These are phyloP conservation scores for Extremus antarcticus DNA, from an alignment of 495 filamentous ascomycete genomes.

Conservation along the genomic window DNA sequence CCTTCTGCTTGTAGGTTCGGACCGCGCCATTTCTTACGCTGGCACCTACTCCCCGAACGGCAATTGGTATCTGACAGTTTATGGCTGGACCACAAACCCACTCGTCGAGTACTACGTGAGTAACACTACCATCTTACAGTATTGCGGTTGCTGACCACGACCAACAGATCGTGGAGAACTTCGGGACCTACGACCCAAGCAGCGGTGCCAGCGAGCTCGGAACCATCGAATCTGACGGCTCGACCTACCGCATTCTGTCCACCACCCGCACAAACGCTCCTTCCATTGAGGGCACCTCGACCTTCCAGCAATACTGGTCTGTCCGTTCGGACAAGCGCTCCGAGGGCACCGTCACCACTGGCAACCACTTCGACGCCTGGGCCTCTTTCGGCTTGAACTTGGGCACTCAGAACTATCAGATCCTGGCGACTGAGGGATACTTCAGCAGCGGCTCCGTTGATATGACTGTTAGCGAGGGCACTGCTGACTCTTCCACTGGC, in stretches of 20 bases:
- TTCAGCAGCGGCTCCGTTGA: conserved; percentile 34
- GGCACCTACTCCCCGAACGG: conserved; percentile 46
- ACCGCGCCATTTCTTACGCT: conserved; percentile 43
- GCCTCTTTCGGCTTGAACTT: conserved; percentile 28
- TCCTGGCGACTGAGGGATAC: conserved; percentile 43
- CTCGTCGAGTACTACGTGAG: conserved; percentile 51
- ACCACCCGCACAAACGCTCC: conserved; percentile 29
- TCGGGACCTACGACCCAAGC: conserved; percentile 43
- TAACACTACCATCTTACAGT: not conserved
- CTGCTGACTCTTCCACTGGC: not conserved
- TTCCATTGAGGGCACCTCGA: conserved; percentile 46
- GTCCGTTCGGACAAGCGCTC: conserved; percentile 44
- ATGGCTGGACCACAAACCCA: conserved; percentile 52
- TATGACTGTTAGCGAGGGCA: conserved; percentile 27
- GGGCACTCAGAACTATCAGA: conserved; percentile 29
- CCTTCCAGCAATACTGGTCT: conserved; percentile 53
- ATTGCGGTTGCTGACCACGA: not conserved
- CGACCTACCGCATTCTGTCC: conserved; percentile 19
- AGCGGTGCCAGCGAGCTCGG: not conserved
- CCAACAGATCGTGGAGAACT: conserved; percentile 41
- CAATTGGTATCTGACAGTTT: conserved; percentile 50
- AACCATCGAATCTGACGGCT: conserved; percentile 19
- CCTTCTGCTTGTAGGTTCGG: no score
- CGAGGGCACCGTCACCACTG: conserved; percentile 41
- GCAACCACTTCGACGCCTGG: conserved; percentile 32